A percentile compares a stretch with the other conserved stretches of the same genome.
phyloP scores from a whole-genome alignment of 2,329 filamentous ascomycete genomes.

The Aureobasidium zeae region DNA sequence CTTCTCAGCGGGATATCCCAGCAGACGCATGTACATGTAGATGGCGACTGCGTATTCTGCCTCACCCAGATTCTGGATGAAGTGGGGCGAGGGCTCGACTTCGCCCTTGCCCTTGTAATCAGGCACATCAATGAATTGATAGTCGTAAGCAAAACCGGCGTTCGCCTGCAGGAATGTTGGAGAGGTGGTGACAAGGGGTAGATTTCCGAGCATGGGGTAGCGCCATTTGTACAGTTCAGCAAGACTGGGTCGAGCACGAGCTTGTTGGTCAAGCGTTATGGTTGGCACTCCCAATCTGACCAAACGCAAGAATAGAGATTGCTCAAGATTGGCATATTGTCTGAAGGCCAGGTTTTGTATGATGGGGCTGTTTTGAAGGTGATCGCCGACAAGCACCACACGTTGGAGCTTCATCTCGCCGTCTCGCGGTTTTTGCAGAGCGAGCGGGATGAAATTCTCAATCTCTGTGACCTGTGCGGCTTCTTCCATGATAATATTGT shows the following conservation, averaged over 20 bases:
- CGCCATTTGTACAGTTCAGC: conserved; percentile 90
- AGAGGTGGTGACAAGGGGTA: conserved; percentile 61
- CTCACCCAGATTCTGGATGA: conserved; percentile 92
- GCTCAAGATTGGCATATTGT: conserved; percentile 90
- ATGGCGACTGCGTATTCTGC: conserved; percentile 94
- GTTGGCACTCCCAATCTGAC: conserved; percentile 87
- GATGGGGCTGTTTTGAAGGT: conserved; percentile 92
- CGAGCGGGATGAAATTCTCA: conserved; percentile 89
- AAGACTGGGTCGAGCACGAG: conserved; percentile 77
- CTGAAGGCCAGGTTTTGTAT: conserved; percentile 91
- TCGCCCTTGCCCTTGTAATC: conserved; percentile 90
- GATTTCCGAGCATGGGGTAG: conserved; percentile 68
- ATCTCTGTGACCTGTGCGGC: conserved; percentile 96
- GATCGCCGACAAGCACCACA: conserved; percentile 87
- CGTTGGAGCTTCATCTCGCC: conserved; percentile 71
- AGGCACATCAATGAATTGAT: conserved; percentile 91
- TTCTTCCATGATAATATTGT: conserved; percentile 98
- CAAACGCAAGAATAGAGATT: conserved; percentile 85
- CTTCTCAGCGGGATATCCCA: conserved; percentile 75
- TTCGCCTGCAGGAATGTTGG: conserved; percentile 74
- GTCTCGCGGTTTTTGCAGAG: conserved; percentile 72
- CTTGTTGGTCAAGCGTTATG: conserved; percentile 85
- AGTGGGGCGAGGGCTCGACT: conserved; percentile 82
- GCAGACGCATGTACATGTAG: conserved; percentile 92
- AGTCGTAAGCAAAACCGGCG: conserved; percentile 85